Conservation (phyloP, 352 stramenopile species). For the Phytophthora crassamura region DNA sequence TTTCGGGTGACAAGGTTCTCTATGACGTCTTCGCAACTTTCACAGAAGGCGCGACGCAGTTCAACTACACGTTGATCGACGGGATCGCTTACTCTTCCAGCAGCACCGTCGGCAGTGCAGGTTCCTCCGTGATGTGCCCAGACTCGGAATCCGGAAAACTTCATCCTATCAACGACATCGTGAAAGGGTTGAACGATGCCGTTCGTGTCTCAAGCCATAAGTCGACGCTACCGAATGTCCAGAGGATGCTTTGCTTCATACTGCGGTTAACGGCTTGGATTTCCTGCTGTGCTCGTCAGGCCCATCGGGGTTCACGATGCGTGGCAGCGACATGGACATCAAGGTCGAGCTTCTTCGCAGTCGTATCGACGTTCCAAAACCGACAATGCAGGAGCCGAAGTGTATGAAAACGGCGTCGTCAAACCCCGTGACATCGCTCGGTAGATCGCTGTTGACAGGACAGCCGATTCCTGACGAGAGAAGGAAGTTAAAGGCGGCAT, state of each 20-base stretch:
- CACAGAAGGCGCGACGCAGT: slow-evolving; percentile 13
- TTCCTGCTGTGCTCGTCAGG: slow-evolving; percentile 23
- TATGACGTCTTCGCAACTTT: slow-evolving; percentile 36
- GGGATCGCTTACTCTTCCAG: slow-evolving; percentile 28
- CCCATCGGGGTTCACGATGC: slow-evolving; percentile 23
- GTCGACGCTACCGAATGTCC: not conserved
- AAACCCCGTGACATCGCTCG: slow-evolving; percentile 10
- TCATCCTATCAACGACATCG: slow-evolving; percentile 25
- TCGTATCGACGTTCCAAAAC: slow-evolving; percentile 15
- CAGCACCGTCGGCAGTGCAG: slow-evolving; percentile 1
- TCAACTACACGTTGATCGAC: slow-evolving; percentile 42
- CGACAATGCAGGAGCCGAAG: not conserved
- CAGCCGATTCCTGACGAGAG: not conserved
- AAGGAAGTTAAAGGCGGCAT: slow-evolving; percentile 20
- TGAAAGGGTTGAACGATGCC: slow-evolving; percentile 18
- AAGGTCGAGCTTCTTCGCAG: slow-evolving; percentile 21
- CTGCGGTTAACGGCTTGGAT: slow-evolving; percentile 9
- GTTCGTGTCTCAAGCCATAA: slow-evolving; percentile 5
- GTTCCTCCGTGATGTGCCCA: slow-evolving; percentile 17
- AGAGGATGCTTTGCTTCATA: slow-evolving; percentile 3
- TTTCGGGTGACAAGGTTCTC: slow-evolving; percentile 22
- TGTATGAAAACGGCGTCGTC: not conserved
- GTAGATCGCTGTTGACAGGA: slow-evolving; percentile 19
- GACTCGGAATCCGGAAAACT: slow-evolving; percentile 17
- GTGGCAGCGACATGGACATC: slow-evolving; percentile 27